Base-by-base conservation (phyloP, 768 basidiomycete genomes). In the Glaciozyma martinii region DNA sequence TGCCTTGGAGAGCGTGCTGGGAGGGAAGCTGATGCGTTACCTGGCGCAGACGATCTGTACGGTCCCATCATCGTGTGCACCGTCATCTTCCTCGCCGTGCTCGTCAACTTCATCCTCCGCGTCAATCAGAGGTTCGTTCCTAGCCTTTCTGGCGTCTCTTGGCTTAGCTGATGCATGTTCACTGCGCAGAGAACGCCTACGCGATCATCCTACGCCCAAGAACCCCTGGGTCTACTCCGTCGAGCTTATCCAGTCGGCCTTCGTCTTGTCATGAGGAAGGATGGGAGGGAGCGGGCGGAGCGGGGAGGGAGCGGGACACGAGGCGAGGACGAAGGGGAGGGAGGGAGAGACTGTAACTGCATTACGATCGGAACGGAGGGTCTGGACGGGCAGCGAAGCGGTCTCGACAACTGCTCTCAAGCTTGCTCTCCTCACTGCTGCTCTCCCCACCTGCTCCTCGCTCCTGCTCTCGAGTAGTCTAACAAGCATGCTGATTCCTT, bases 81-180 rank as follows among this genome's bases (percentile, higher is more conserved):
- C 9, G 79, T 86, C 18, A 82, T 99, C 21, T 98, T 99, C 79
- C 76, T 86, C 54, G 95, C 90, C 12, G 82, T 99, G 12, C 81
- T 94, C 33, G 81, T 84, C 56, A 97, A 97, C 77, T 95, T 97
- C 74, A 72, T 90, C 66, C 80, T 94, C 65, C 85, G 93, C 78
- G 86, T 71, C 46, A 56, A 43, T 16, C 60, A 71, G 42, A 55
- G 68, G 59, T 61, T 6, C 55, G 59, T 16, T 13, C 15, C 37
- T 40, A 5, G 33, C 30, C 7, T 33, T 8, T n/a, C 63, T 27
- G 30, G 1, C 3, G 23, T 43, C 23, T 50, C 50, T 37, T 40
- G 5, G 32, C 25, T 16, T 40, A 10, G 23, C 44, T 64, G n/a
- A 57, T 32, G 25, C 44, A 30, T 25, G 15, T 33, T 12, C 40